Conservation (phyloP, 1,284 basidiomycete species). For the Leccinum subrobustum region DNA sequence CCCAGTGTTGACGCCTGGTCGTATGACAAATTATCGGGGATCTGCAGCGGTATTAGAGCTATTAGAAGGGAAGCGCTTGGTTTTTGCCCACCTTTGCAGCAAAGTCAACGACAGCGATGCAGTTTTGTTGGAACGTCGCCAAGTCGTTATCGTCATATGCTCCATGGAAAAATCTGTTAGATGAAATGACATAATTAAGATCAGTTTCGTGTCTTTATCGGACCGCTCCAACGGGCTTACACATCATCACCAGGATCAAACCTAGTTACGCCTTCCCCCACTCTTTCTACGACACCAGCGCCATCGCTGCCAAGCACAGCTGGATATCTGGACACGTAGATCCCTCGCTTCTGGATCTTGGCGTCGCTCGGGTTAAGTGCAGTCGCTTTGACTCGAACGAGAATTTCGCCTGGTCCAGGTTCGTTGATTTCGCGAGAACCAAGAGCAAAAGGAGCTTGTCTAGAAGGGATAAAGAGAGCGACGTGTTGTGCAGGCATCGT, state of each 20-base stretch:
- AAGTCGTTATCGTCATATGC: slow-evolving; percentile 36
- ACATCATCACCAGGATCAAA: slow-evolving; percentile 59
- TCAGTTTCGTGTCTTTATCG: slow-evolving; percentile 14
- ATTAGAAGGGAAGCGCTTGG: not conserved
- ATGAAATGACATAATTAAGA: slow-evolving; percentile 18
- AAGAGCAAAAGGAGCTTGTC: slow-evolving; percentile 31
- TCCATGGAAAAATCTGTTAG: slow-evolving; percentile 42
- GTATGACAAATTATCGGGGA: slow-evolving; percentile 34
- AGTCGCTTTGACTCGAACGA: slow-evolving; percentile 41
- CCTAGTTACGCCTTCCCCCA: slow-evolving; percentile 51
- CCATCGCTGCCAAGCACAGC: slow-evolving; percentile 56
- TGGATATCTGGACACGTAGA: slow-evolving; percentile 39
- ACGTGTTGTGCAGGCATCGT: slow-evolving; percentile 28
- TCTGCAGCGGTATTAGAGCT: slow-evolving; percentile 22
- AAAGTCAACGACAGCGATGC: slow-evolving; percentile 40
- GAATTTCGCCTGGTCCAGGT: slow-evolving; percentile 40
- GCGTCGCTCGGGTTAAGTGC: slow-evolving; percentile 44
- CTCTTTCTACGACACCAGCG: slow-evolving; percentile 52
- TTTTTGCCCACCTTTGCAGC: slow-evolving; percentile 40
- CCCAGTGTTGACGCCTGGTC: slow-evolving; percentile 33
- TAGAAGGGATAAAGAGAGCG: slow-evolving; percentile 31
- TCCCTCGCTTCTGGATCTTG: slow-evolving; percentile 35
- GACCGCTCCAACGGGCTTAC: slow-evolving; percentile 33
- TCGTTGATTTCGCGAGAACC: slow-evolving; percentile 35
- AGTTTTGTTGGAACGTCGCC: slow-evolving; percentile 52